Evolutionary conservation across 441 rosid species (phyloP), one percentile per base, ranked within the genome.

Genomic region (Hypseocharis bilobata): DNA sequence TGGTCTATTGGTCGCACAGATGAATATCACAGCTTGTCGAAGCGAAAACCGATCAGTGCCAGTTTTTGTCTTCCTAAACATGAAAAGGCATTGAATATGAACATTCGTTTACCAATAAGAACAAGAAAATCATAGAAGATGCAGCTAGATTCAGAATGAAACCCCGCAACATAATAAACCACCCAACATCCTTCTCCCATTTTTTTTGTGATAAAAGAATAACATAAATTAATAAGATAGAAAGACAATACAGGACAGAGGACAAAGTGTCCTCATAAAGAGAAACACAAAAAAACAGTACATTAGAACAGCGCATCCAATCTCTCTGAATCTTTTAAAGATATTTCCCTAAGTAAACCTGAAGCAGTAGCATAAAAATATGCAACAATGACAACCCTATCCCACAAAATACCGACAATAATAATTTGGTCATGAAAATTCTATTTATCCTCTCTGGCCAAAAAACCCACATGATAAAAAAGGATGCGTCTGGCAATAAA

Each of bases 1-100:
- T 64, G 97, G 97, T 71, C 96, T 87, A 81, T 90, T 92, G 72
- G 98, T 92, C 30, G 98, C 98, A 76, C 98, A 92, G 57, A 92
- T 86, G 85, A 92, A 92, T 82, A 92, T 92, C 77, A 92, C 97
- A 78, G 98, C 95, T 83, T 92, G 98, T 72, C 87, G 81, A 62
- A 87, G 84, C 16, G 98, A 89, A 85, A 87, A 92, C 55, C 94
- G 89, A 77, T 92, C 96, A 3, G 86, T 76, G 4, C 98, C 98
- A n/a, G 86, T 87, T 81, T 81, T 90, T 55, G 87, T 96, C 87
- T 90, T 89, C 80, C 98, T 92, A 70, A 51, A 72, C 44, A 60
- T 19, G 49, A 79, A 26, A 60, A 66, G 22, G 29, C 49, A 34
- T 32, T 44, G 66, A 58, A 59, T 14, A 71, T 61, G 64, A 78